These are phyloP conservation scores for Emergomyces pasteurianus DNA, from an alignment of 2,329 filamentous ascomycete species.

Conservation along the genomic window DNA sequence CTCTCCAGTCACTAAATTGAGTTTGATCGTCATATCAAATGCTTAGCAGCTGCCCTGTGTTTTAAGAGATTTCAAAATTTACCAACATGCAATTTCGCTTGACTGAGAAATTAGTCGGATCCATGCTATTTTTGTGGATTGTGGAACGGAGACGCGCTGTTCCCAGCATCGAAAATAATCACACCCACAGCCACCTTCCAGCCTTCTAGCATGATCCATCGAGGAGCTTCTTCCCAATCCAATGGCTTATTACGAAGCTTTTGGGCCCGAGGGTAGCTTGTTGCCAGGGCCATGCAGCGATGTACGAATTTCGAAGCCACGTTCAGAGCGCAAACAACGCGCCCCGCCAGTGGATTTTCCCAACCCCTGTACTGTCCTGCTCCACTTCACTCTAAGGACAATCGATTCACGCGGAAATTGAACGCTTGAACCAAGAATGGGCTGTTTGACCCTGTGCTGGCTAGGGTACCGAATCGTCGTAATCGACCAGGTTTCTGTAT, in stretches of 20 bases:
- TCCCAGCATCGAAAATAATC: background rate
- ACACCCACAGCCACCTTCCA: background rate
- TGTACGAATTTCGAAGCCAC: background rate
- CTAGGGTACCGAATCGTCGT: background rate
- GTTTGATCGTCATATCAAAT: background rate
- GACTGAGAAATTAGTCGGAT: constrained; percentile 1
- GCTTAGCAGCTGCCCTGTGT: background rate
- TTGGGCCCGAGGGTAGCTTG: background rate
- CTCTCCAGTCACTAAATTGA: background rate
- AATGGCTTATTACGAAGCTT: background rate
- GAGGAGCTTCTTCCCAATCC: background rate
- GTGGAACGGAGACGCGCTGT: background rate
- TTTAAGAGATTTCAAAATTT: background rate
- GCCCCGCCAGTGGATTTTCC: background rate
- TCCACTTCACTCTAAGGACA: background rate
- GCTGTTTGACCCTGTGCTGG: background rate
- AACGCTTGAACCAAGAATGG: background rate
- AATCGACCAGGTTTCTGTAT: background rate
- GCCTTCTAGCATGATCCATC: background rate
- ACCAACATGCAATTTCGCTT: background rate
- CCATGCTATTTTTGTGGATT: background rate
- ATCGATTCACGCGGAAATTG: background rate
- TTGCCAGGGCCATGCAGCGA: background rate
- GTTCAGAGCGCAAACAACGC: background rate
- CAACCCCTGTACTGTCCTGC: background rate